Percentiles rank a stretch among this genome's conserved stretches.
Conservation (phyloP, 805 yeast species). For the Yamadazyma akitaensis region DNA sequence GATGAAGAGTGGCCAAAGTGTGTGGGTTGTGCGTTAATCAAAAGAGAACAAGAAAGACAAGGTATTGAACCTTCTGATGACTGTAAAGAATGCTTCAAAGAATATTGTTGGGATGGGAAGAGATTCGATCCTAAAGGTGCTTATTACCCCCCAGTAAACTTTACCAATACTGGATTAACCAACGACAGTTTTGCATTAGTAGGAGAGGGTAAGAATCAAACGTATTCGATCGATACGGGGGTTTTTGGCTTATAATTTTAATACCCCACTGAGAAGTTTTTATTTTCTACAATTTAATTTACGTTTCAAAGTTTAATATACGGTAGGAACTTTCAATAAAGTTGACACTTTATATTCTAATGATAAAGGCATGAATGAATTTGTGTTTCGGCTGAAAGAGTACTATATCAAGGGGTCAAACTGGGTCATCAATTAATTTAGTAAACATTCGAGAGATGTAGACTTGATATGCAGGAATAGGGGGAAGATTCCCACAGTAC, state of each 20-base stretch:
- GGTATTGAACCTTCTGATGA: constrained; percentile 33
- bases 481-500: too few species aligned
- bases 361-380: too few species aligned
- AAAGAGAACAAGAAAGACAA: constrained; percentile 39
- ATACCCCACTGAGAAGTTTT: neutral
- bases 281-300: too few species aligned
- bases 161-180: constrained; percentile 28
- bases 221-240: constrained; percentile 3
- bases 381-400: too few species aligned
- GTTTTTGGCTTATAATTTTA: constrained; percentile 3
- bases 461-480: too few species aligned
- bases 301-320: too few species aligned
- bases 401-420: too few species aligned
- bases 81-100: constrained; percentile 33
- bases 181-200: constrained; percentile 16
- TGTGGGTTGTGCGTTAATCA: constrained; percentile 39
- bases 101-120: constrained; percentile 41
- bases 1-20: constrained; percentile 37
- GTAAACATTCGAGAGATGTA: too few species aligned
- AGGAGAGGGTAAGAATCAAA: constrained; percentile 1
- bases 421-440: too few species aligned
- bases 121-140: constrained; percentile 9
- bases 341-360: too few species aligned
- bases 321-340: too few species aligned
- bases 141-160: constrained; percentile 24